Base-by-base conservation (phyloP, 108 stramenopile species). In the Discostella stelligeroides region DNA sequence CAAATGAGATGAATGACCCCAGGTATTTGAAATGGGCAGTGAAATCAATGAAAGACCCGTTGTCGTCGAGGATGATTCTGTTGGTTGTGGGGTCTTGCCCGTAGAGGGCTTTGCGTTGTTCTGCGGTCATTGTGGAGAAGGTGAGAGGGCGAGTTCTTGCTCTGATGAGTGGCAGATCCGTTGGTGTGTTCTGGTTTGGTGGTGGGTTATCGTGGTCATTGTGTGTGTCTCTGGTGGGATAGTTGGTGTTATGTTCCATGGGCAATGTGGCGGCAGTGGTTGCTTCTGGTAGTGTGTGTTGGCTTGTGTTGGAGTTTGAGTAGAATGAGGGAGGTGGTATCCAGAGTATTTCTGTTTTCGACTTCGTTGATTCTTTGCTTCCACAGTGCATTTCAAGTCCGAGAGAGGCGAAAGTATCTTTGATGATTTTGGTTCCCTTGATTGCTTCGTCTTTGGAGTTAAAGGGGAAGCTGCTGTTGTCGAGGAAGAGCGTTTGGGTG, bases 391-490 rank as follows among this genome's bases (percentile, higher is more conserved):
- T n/a, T n/a, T n/a, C n/a, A n/a, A n/a, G n/a, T n/a, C n/a, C n/a
- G n/a, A n/a, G 27, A 0, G 0, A 0, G 2, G 14, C 20, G 47
- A 70, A 70, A 1, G 7, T 2, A 8, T 51, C 37, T 13, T 37
- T 15, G 40, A 62, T 53, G 12, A 66, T 17, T 0, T 66, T 38
- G 20, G 53, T 0, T 8, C 56, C 71, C 18, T 42, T 63, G 14
- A 24, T 39, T 5, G 28, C 0, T 6, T 72, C 63, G 4, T 17
- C 49, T 37, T 50, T 21, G 7, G 62, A 27, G 1, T 37, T n/a
- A 29, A 72, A 64, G n/a, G 53, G 7, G 43, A 70, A 70, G 0
- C 59, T 38, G 14, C 69, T 59, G 42, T 61, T 42, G 15, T 70
- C 49, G 43, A 70, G 17, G 17, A 42, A 70, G 27, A 70, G 47